These are phyloP conservation scores for Colletotrichum chlorophyti DNA, from an alignment of 2,329 filamentous ascomycete genomes.

Conservation along the genomic window DNA sequence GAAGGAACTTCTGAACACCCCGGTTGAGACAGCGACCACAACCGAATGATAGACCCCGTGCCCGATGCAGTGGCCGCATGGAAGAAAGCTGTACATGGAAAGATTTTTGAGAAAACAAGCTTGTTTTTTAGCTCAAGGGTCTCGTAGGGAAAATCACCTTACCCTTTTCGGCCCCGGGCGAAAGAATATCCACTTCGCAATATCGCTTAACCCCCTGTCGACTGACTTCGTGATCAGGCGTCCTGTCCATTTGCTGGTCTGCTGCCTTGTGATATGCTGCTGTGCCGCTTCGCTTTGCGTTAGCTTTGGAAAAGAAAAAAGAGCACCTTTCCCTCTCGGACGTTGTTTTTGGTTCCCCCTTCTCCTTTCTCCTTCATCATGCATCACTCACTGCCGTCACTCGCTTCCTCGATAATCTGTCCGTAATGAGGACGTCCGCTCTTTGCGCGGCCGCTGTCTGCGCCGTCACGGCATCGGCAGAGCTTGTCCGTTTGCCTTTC, in stretches of 20 bases:
- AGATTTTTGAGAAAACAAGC: not conserved
- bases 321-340: not conserved
- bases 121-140: not conserved
- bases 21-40: not conserved
- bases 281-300: slow-evolving; percentile 5
- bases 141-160: not conserved
- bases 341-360: not conserved
- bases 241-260: not conserved
- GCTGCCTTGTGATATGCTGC: slow-evolving; percentile 3
- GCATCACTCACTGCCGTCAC: not conserved
- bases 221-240: not conserved
- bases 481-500: slow-evolving; percentile 13
- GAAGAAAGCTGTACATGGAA: too few species aligned
- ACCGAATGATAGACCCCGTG: not conserved
- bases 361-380: not conserved
- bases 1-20: slow-evolving; percentile 32
- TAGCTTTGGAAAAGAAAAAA: too few species aligned
- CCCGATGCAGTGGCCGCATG: too few species aligned
- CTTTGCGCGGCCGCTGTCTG: not conserved
- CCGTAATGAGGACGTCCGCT: slow-evolving; percentile 8
- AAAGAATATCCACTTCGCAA: slow-evolving; percentile 4
- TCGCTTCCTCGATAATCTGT: not conserved
- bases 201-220: slow-evolving; percentile 14
- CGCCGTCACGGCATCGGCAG: not conserved
- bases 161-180: not conserved